phyloP scores from a whole-genome alignment of 2,329 filamentous ascomycete genomes.

The Neocucurbitaria cava region DNA sequence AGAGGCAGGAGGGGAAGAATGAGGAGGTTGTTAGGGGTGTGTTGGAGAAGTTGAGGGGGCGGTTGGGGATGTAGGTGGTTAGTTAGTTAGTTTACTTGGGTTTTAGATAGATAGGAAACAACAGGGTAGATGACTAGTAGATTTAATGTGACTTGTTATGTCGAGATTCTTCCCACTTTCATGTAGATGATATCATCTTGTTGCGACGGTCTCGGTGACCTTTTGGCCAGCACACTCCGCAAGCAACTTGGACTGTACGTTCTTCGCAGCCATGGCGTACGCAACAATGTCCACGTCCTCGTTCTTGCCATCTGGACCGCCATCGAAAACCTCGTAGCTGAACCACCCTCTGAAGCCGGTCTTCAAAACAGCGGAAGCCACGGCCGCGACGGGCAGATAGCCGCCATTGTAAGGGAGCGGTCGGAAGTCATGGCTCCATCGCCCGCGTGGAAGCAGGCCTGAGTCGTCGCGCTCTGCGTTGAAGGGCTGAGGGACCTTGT shows the following conservation, averaged over 20 bases:
- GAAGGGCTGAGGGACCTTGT: slow-evolving; percentile 66
- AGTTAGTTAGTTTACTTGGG: too few relatives aligned
- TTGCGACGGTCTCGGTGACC: slow-evolving; percentile 18
- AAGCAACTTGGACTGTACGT: slow-evolving; percentile 52
- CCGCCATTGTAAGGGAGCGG: slow-evolving; percentile 74
- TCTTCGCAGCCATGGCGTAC: slow-evolving; percentile 62
- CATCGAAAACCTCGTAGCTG: slow-evolving; percentile 74
- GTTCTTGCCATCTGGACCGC: slow-evolving; percentile 61
- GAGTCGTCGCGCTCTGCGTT: slow-evolving; percentile 56
- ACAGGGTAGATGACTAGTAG: too few relatives aligned
- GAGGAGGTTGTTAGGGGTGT: slow-evolving; percentile 30
- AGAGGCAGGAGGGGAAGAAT: slow-evolving; percentile 87
- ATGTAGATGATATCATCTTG: slow-evolving; percentile 15
- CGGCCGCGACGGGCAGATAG: slow-evolving; percentile 71
- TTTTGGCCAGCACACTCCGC: slow-evolving; percentile 34
- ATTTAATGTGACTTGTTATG: too few relatives aligned
- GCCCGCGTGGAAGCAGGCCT: slow-evolving; percentile 66
- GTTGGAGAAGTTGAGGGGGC: slow-evolving; percentile 21
- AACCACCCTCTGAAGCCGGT: slow-evolving; percentile 74
- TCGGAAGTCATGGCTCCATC: slow-evolving; percentile 75
- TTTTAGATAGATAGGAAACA: too few relatives aligned
- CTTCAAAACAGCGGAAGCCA: slow-evolving; percentile 68
- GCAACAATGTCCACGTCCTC: slow-evolving; percentile 58
- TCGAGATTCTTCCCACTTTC: too few relatives aligned
- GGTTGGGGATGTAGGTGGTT: slow-evolving; percentile 1